A percentile compares a stretch with the other conserved stretches of the same genome.
These are phyloP conservation scores for Mortierella sp. DNA, from an alignment of 371 early-diverging fungal genomes.

Conservation along the genomic window DNA sequence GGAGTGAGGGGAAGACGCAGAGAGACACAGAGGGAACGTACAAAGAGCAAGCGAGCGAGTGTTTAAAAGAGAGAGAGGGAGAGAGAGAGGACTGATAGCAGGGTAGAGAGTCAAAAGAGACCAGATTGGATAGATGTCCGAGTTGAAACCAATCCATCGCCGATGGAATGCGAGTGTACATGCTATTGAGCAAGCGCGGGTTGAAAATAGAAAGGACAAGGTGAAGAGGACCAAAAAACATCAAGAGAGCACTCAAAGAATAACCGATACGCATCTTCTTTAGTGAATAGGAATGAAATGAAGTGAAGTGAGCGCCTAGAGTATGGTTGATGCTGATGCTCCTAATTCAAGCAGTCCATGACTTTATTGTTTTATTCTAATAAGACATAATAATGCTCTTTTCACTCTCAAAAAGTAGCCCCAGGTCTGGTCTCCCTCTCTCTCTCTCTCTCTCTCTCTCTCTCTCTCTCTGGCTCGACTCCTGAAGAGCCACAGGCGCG, in stretches of 20 bases:
- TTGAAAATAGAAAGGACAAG: neutral
- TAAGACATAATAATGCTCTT: neutral
- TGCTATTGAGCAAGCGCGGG: neutral
- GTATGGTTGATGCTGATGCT: too few species aligned
- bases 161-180: neutral
- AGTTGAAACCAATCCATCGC: neutral
- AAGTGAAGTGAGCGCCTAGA: neutral
- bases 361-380: neutral
- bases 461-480: too few species aligned
- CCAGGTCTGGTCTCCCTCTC: neutral
- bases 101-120: neutral
- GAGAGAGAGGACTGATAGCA: neutral
- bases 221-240: neutral
- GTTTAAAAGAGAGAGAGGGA: neutral
- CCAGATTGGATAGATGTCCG: neutral
- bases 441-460: too few species aligned
- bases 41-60: neutral
- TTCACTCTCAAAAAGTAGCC: neutral
- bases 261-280: neutral
- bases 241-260: neutral
- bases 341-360: neutral
- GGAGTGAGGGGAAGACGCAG: neutral
- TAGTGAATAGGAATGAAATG: neutral
- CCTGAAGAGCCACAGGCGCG: constrained; percentile 12
- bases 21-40: neutral